Percentiles rank a stretch among this genome's conserved stretches.
These are phyloP conservation scores for Taiozyma sp. DNA, from an alignment of 1,139 yeast species.

Conservation along the genomic window DNA sequence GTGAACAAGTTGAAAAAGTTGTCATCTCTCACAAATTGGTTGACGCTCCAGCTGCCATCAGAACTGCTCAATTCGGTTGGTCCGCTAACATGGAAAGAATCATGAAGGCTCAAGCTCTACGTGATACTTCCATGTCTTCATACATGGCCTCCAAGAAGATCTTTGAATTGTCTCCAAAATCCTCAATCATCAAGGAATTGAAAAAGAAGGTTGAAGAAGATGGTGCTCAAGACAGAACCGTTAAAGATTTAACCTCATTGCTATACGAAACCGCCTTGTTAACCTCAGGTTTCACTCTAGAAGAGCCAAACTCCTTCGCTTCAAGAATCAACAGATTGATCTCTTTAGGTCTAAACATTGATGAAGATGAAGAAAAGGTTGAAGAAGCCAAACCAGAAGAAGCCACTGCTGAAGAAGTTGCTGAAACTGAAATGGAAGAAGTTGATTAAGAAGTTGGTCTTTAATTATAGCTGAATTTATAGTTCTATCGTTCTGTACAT, in stretches of 20 bases:
- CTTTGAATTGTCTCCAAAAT: slow-evolving; percentile 96
- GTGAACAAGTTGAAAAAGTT: slow-evolving; percentile 99
- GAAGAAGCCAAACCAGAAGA: slow-evolving; percentile 53
- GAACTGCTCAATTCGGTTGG: slow-evolving; percentile 99
- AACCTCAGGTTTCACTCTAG: slow-evolving; percentile 98
- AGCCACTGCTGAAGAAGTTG: slow-evolving; percentile 85
- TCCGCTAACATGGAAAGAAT: slow-evolving; percentile 99
- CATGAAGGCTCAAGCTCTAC: slow-evolving; percentile 99
- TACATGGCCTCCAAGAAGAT: slow-evolving; percentile 99
- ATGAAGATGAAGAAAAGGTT: slow-evolving; percentile 68
- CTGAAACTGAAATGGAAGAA: slow-evolving; percentile 41
- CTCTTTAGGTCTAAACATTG: slow-evolving; percentile 96
- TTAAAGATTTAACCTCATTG: slow-evolving; percentile 94
- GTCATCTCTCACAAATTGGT: slow-evolving; percentile 96
- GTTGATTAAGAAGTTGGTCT: slow-evolving; percentile 4
- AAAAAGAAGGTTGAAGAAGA: slow-evolving; percentile 94
- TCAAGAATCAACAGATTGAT: slow-evolving; percentile 97
- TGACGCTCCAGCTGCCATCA: slow-evolving; percentile 99
- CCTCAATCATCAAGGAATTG: slow-evolving; percentile 92
- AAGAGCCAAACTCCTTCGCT: slow-evolving; percentile 97
- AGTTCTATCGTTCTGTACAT: neutral
- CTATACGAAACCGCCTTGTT: slow-evolving; percentile 96
- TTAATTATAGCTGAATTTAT: neutral
- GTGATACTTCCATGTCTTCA: slow-evolving; percentile 98
- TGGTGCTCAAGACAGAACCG: slow-evolving; percentile 98